phyloP scores from a whole-genome alignment of 106 monocot genomes.

The Chionographis japonica region DNA sequence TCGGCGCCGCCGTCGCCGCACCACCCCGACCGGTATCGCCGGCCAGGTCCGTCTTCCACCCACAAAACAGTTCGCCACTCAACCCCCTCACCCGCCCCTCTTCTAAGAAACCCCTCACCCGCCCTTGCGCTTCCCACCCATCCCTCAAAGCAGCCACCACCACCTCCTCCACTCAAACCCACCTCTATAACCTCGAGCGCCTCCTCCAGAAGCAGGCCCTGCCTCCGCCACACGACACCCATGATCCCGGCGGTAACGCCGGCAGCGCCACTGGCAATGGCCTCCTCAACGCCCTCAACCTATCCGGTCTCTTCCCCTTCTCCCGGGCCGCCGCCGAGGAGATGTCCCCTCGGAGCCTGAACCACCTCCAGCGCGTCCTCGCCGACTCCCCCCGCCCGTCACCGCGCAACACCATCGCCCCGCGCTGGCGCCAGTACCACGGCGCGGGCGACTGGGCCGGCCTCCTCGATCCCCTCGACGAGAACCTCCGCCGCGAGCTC shows the following conservation, averaged over 20 bases:
- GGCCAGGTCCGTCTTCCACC: constrained; percentile 3
- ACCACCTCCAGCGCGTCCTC: constrained; percentile 23
- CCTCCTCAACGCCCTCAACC: constrained; percentile 14
- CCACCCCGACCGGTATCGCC: not conserved
- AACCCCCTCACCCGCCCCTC: constrained; percentile 10
- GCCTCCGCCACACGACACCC: not conserved
- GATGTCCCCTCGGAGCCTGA: constrained; percentile 35
- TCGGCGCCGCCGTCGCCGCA: not conserved
- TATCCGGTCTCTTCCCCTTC: constrained; percentile 8
- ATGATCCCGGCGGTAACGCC: not conserved
- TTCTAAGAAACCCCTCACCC: constrained; percentile 6
- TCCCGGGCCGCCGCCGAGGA: constrained; percentile 6
- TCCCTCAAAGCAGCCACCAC: constrained; percentile 4
- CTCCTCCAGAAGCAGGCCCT: constrained; percentile 25
- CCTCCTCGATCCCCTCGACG: constrained; percentile 33
- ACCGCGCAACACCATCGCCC: constrained; percentile 13
- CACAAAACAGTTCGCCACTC: not conserved
- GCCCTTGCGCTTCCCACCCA: not conserved
- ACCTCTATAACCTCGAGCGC: constrained; percentile 51
- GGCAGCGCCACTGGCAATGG: not conserved
- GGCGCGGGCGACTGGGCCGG: constrained; percentile 25
- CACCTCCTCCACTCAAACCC: constrained; percentile 15
- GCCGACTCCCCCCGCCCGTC: constrained; percentile 17
- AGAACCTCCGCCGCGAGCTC: constrained; percentile 29
- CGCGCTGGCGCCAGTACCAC: constrained; percentile 13